Percentiles rank a stretch among this genome's conserved stretches.
Evolutionary conservation across 495 filamentous ascomycete species (phyloP).

Genomic region (Aspergillus bertholletiae): DNA sequence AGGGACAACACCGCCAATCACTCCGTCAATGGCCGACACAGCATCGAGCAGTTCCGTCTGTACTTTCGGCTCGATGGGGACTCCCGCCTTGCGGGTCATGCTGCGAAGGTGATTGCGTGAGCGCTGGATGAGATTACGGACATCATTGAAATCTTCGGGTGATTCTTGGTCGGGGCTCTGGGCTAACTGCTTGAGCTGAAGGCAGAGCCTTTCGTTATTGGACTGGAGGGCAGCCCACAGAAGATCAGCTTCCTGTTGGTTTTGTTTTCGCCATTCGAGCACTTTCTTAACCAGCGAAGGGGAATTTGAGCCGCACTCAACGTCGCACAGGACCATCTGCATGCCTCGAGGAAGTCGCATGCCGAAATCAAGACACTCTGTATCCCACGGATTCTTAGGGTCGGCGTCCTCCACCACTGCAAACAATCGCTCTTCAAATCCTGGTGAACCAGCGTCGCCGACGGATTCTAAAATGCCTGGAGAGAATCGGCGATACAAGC

Average conservation of each 20-base stretch:
- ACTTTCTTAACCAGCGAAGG: constrained; percentile 94
- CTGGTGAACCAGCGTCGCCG: constrained; percentile 56
- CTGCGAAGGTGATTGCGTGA: constrained; percentile 62
- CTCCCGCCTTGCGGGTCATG: constrained; percentile 69
- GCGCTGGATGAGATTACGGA: constrained; percentile 41
- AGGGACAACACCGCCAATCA: constrained; percentile 88
- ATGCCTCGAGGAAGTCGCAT: constrained; percentile 63
- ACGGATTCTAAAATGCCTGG: constrained; percentile 65
- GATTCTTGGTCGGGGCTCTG: constrained; percentile 28
- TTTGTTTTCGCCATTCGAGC: constrained; percentile 71
- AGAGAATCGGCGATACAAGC: constrained; percentile 86
- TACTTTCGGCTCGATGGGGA: constrained; percentile 86
- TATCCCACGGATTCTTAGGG: constrained; percentile 65
- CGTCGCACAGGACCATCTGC: constrained; percentile 86
- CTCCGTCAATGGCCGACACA: constrained; percentile 66
- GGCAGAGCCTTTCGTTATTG: constrained; percentile 68
- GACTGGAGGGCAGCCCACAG: constrained; percentile 72
- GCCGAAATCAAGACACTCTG: constrained; percentile 60
- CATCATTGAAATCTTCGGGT: constrained; percentile 29
- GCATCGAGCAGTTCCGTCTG: constrained; percentile 84
- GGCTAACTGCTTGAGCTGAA: constrained; percentile 49
- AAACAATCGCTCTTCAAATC: constrained; percentile 64
- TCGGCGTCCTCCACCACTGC: constrained; percentile 59
- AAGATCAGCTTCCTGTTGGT: constrained; percentile 59
- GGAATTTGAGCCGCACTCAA: constrained; percentile 90